Conservation (phyloP, 2,329 filamentous ascomycete genomes). For the Exophiala aquamarina region DNA sequence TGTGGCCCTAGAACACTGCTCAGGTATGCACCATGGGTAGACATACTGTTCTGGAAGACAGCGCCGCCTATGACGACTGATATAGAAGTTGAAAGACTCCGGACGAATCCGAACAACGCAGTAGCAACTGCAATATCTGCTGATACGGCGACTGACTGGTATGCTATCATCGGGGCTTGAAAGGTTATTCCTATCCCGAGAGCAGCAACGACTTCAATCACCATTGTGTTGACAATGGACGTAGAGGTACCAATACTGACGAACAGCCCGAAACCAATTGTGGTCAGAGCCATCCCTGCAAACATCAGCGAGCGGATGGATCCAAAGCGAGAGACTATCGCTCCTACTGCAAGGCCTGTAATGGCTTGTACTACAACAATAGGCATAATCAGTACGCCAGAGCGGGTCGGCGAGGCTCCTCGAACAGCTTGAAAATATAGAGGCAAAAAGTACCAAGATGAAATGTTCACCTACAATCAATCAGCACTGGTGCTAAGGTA, state of each 20-base stretch:
- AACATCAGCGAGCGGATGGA: conserved; percentile 48
- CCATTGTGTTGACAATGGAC: conserved; percentile 46
- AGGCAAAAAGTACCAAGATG: conserved; percentile 59
- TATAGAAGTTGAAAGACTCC: conserved; percentile 57
- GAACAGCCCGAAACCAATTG: conserved; percentile 47
- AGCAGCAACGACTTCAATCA: conserved; percentile 41
- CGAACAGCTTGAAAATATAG: conserved; percentile 70
- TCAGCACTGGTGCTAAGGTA: not conserved
- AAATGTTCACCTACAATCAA: conserved; percentile 24
- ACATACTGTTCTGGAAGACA: conserved; percentile 38
- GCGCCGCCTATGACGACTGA: conserved; percentile 59
- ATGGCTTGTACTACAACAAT: conserved; percentile 51
- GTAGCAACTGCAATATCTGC: conserved; percentile 58
- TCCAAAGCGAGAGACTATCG: conserved; percentile 50
- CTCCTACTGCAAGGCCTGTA: conserved; percentile 44
- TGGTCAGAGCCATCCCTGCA: conserved; percentile 41
- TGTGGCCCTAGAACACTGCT: no score
- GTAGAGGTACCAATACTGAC: conserved; percentile 40
- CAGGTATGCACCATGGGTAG: no score
- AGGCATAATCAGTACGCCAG: conserved; percentile 58
- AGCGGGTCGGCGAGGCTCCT: conserved; percentile 59
- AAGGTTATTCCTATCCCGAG: conserved; percentile 50
- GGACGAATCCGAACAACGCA: conserved; percentile 59
- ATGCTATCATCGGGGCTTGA: conserved; percentile 54
- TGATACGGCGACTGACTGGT: conserved; percentile 51